Percentiles rank a stretch among this genome's conserved stretches.
phyloP scores from a whole-genome alignment of 257 asterid species.

The Plantago elongata region DNA sequence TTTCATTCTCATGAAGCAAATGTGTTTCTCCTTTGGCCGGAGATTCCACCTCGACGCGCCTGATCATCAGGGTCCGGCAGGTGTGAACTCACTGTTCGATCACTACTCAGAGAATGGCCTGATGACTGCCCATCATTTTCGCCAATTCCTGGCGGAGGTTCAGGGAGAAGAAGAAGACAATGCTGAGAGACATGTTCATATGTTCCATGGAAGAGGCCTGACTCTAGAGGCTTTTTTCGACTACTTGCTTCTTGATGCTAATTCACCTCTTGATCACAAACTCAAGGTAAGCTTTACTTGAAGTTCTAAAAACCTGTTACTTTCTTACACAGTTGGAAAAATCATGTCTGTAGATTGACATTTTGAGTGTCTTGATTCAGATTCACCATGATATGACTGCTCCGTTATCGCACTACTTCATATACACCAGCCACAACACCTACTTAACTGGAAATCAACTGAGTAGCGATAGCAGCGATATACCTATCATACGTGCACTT shows the following conservation, averaged over 20 bases:
- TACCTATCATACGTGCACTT: conserved; percentile 53
- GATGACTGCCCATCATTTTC: conserved; percentile 45
- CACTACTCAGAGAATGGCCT: conserved; percentile 46
- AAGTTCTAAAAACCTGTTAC: no score
- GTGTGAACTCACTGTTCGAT: conserved; percentile 36
- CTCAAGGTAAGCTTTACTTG: conserved; percentile 33
- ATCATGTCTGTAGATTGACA: background rate
- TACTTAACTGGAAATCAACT: conserved; percentile 65
- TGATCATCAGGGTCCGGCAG: conserved; percentile 50
- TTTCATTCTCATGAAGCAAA: no score
- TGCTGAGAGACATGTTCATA: conserved; percentile 29
- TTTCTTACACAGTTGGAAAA: background rate
- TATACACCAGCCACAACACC: conserved; percentile 67
- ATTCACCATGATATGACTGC: conserved; percentile 69
- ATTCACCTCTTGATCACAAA: conserved; percentile 34
- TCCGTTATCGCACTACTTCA: conserved; percentile 62
- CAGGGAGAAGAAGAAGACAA: conserved; percentile 37
- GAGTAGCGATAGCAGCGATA: conserved; percentile 60
- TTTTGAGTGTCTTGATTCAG: conserved; percentile 28
- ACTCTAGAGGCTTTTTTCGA: conserved; percentile 40
- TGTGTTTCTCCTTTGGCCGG: conserved; percentile 65
- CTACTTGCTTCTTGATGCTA: conserved; percentile 42
- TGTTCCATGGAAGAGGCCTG: conserved; percentile 44
- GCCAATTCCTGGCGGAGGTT: conserved; percentile 41
- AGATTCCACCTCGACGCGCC: conserved; percentile 48